phyloP scores from a whole-genome alignment of 805 yeast species.

The Metschnikowia lachancei region DNA sequence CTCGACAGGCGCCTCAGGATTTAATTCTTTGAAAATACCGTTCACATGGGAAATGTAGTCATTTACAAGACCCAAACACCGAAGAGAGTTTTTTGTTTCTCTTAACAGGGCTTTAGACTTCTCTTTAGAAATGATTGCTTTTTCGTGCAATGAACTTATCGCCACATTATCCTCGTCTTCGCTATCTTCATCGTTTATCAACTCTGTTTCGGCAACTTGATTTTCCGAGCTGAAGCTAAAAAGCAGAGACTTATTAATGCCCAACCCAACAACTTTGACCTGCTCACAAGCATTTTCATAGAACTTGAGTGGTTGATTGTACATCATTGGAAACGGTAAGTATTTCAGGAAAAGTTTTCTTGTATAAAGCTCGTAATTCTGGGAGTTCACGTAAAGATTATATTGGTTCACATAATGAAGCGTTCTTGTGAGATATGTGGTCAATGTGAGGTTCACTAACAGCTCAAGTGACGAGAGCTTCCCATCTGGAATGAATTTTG shows the following conservation, averaged over 20 bases:
- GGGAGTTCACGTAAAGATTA: slow-evolving; percentile 52
- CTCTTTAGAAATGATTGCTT: slow-evolving; percentile 33
- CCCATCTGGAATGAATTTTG: slow-evolving; percentile 14
- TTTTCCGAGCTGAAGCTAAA: slow-evolving; percentile 24
- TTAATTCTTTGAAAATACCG: slow-evolving; percentile 18
- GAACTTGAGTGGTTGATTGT: slow-evolving; percentile 56
- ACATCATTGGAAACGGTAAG: slow-evolving; percentile 73
- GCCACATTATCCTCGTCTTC: slow-evolving; percentile 27
- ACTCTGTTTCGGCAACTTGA: slow-evolving; percentile 30
- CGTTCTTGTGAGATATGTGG: slow-evolving; percentile 41
- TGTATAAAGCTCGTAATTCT: slow-evolving; percentile 60
- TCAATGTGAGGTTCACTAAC: slow-evolving; percentile 45
- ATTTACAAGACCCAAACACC: slow-evolving; percentile 29
- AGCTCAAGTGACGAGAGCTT: slow-evolving; percentile 19
- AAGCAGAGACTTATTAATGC: slow-evolving; percentile 27
- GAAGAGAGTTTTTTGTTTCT: slow-evolving; percentile 35
- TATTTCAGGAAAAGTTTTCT: slow-evolving; percentile 51
- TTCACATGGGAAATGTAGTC: slow-evolving; percentile 21
- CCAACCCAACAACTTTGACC: slow-evolving; percentile 32
- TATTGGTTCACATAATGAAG: slow-evolving; percentile 52
- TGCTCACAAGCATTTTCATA: slow-evolving; percentile 38
- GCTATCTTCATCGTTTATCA: slow-evolving; percentile 22
- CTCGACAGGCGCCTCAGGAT: slow-evolving; percentile 13
- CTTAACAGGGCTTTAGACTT: slow-evolving; percentile 28
- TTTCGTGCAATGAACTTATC: slow-evolving; percentile 39